phyloP scores from a whole-genome alignment of 345 rosid genomes.

The Ceriops decandra region DNA sequence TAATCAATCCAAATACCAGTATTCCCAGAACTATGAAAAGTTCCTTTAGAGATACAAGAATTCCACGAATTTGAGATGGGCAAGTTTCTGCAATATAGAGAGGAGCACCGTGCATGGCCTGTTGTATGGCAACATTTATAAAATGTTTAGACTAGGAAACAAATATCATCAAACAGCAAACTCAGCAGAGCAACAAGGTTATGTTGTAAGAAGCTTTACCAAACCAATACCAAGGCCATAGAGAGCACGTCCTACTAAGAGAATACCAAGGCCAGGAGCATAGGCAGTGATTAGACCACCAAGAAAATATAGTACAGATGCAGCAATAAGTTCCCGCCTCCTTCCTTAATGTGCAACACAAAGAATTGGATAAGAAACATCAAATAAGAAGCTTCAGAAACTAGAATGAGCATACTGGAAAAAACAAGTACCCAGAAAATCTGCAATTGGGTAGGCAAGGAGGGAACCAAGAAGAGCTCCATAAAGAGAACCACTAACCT shows the following conservation, averaged over 20 bases:
- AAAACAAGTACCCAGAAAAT: conserved; percentile 68
- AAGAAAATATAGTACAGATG: conserved; percentile 53
- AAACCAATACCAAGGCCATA: conserved; percentile 89
- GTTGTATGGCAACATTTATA: conserved; percentile 20
- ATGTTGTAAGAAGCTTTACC: conserved; percentile 47
- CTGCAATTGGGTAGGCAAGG: conserved; percentile 79
- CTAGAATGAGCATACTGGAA: not conserved
- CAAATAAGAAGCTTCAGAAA: conserved; percentile 3
- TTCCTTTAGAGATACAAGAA: conserved; percentile 83
- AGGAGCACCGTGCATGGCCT: conserved; percentile 99
- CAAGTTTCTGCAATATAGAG: conserved; percentile 97
- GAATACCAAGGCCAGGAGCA: conserved; percentile 69
- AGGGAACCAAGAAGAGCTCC: conserved; percentile 93
- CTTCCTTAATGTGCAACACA: conserved; percentile 49
- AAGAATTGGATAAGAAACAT: conserved; percentile 14
- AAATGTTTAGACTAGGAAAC: conserved; percentile 1
- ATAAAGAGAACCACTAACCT: conserved; percentile 97
- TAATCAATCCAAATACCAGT: conserved; percentile 50
- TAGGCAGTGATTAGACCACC: conserved; percentile 57
- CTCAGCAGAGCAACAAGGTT: not conserved
- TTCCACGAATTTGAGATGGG: conserved; percentile 96
- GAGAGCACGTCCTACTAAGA: conserved; percentile 74
- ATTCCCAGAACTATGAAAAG: conserved; percentile 91
- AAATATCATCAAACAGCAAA: not conserved
- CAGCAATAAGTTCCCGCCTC: conserved; percentile 75